Conservation (phyloP, 2,329 filamentous ascomycete genomes). For the Pestalotiopsis sp. region DNA sequence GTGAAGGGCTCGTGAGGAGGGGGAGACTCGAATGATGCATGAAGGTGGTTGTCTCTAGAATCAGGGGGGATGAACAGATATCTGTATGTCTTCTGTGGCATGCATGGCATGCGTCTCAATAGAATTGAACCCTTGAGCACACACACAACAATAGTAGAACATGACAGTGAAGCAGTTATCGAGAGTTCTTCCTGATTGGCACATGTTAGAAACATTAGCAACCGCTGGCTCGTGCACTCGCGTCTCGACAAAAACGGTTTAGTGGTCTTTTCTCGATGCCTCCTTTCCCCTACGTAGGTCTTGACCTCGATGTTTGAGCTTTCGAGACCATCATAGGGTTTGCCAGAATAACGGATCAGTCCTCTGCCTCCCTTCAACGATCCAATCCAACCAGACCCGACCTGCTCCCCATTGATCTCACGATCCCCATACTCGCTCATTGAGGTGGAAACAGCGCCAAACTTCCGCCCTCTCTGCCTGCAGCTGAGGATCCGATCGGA, state of each 20-base stretch:
- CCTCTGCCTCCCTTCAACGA: neutral
- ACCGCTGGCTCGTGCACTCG: constrained; percentile 4
- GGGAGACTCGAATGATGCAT: neutral
- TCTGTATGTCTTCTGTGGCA: neutral
- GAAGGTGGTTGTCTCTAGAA: neutral
- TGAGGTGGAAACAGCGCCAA: neutral
- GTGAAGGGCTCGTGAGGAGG: neutral
- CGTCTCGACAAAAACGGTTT: neutral
- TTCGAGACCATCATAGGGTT: constrained; percentile 1
- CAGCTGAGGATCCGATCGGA: neutral
- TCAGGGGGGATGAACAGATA: neutral
- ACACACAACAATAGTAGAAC: neutral
- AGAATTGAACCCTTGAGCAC: neutral
- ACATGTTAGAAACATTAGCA: neutral
- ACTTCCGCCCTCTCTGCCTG: neutral
- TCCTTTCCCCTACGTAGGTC: constrained; percentile 6
- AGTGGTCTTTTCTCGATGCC: neutral
- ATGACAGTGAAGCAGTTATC: neutral
- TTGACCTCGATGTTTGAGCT: constrained; percentile 8
- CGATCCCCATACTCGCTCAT: neutral
- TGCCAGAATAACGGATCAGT: neutral
- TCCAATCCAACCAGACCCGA: neutral
- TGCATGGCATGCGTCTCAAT: neutral
- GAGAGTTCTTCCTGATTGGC: neutral
- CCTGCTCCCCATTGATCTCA: neutral